These are phyloP conservation scores for Trichopus zeylanicus DNA, from an alignment of 116 monocot species.

Conservation along the genomic window DNA sequence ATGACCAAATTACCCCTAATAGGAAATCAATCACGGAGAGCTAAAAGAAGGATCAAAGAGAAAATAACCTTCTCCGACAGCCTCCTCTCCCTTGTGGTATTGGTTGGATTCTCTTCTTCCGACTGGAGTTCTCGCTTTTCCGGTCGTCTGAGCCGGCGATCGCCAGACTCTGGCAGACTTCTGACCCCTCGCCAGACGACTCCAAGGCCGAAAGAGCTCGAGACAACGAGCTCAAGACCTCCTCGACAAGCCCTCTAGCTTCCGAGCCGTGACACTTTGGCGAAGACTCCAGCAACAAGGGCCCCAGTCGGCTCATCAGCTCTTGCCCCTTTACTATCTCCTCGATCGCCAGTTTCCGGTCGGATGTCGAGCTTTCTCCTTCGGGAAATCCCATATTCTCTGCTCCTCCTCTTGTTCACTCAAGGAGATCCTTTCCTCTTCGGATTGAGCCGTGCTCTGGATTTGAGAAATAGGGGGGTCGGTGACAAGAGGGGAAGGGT, in stretches of 20 bases:
- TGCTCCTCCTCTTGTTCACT: too few species aligned
- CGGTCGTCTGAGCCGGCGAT: neutral
- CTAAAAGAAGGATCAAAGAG: neutral
- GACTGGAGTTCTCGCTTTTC: slow-evolving; percentile 1
- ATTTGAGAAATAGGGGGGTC: too few species aligned
- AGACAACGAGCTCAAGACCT: neutral
- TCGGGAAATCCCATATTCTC: too few species aligned
- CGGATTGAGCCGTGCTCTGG: too few species aligned
- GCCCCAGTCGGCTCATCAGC: neutral
- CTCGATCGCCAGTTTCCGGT: neutral
- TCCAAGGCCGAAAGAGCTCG: neutral
- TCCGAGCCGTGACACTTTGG: too few species aligned
- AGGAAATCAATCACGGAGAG: neutral
- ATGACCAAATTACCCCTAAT: slow-evolving; percentile 1
- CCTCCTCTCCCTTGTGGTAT: neutral
- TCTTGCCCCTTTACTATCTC: neutral
- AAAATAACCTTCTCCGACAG: slow-evolving; percentile 4
- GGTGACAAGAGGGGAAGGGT: too few species aligned
- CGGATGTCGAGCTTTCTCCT: too few species aligned
- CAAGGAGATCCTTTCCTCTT: too few species aligned
- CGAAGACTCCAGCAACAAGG: neutral
- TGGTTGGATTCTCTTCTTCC: slow-evolving; percentile 1
- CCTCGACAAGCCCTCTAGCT: neutral
- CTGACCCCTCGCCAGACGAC: neutral
- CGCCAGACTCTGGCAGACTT: neutral